Evolutionary conservation across 768 basidiomycete species (phyloP), one percentile per base, ranked within the genome.

Genomic region (Lyophyllum semitale): DNA sequence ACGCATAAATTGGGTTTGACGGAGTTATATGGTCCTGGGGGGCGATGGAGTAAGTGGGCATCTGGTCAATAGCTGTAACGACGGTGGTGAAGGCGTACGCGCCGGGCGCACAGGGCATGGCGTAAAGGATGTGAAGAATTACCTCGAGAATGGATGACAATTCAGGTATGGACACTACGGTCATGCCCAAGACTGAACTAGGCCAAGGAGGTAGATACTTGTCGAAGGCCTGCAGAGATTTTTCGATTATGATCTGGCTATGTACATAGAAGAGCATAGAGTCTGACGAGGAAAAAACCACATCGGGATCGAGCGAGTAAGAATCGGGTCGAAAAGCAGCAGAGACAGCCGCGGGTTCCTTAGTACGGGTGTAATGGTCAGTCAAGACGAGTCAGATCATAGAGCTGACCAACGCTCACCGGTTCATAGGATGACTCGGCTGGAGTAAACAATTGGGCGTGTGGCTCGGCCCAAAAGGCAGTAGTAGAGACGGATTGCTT

Each of bases 111-210:
- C 77, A 80, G 6, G 82, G 73, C 42, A 77, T 71, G 49, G 75
- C 68, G 61, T 86, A 85, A 12, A 84, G 58, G 17, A 75, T 66
- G 59, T 87, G 85, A 25, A 87, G 65, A 18, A 87, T 64, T 52
- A 87, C 65, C 55, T 85, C 85, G 59, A 88, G 68, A 5, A 80
- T 68, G 1, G 59, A 63, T 0, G 84, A 77, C 5, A 73, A 58
- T 52, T 81, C 76, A 9, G 76, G 66, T 35, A 85, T 59, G 20
- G 74, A 59, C 41, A 85, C 23, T n/a, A 56, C 15, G 2, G 63
- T 60, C 12, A 62, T n/a, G n/a, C n/a, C 61, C n/a, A n/a, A n/a
- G n/a, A n/a, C n/a, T n/a, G n/a, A n/a, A 33, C 68, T 53, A 7
- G 63, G 59, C 13, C 64, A 47, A 1, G 69, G 60, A 20, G 62